Percentiles rank a stretch among this genome's conserved stretches.
Conservation (phyloP, 345 rosid species). For the Raphanus raphanistrum region DNA sequence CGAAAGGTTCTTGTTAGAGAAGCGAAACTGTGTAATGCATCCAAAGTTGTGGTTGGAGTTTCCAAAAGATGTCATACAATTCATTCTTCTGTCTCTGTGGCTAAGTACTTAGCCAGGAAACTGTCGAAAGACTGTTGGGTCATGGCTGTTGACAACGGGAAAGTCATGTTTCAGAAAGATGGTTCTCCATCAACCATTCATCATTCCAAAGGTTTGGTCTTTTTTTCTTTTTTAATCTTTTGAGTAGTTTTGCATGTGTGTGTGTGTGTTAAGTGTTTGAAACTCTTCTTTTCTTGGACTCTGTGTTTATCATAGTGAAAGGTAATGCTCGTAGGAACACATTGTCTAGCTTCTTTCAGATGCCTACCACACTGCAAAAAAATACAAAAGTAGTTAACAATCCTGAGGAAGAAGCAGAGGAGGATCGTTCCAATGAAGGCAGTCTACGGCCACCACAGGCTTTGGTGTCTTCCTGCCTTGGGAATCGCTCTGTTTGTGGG, state of each 20-base stretch:
- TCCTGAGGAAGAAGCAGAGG: conserved; percentile 16
- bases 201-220: conserved; percentile 47
- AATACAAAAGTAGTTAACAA: conserved; percentile 48
- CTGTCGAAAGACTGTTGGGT: conserved; percentile 60
- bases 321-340: conserved; percentile 44
- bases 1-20: conserved; percentile 68
- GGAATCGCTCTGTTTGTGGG: conserved; percentile 55
- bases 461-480: conserved; percentile 40
- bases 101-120: conserved; percentile 85
- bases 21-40: conserved; percentile 59
- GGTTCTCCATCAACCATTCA: conserved; percentile 39
- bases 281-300: neutral
- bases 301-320: conserved; percentile 44
- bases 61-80: conserved; percentile 48
- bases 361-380: conserved; percentile 47
- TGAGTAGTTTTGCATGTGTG: conserved; percentile 1
- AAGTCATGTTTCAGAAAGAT: conserved; percentile 66
- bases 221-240: neutral
- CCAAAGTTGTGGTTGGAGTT: conserved; percentile 69
- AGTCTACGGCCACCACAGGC: conserved; percentile 42
- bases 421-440: conserved; percentile 33
- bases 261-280: neutral
- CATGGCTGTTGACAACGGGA: conserved; percentile 74
- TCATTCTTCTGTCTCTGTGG: conserved; percentile 64
- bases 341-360: conserved; percentile 56